A percentile compares a stretch with the other conserved stretches of the same genome.
These are phyloP conservation scores for Metschnikowia kofuensis DNA, from an alignment of 805 yeast species.

Conservation along the genomic window DNA sequence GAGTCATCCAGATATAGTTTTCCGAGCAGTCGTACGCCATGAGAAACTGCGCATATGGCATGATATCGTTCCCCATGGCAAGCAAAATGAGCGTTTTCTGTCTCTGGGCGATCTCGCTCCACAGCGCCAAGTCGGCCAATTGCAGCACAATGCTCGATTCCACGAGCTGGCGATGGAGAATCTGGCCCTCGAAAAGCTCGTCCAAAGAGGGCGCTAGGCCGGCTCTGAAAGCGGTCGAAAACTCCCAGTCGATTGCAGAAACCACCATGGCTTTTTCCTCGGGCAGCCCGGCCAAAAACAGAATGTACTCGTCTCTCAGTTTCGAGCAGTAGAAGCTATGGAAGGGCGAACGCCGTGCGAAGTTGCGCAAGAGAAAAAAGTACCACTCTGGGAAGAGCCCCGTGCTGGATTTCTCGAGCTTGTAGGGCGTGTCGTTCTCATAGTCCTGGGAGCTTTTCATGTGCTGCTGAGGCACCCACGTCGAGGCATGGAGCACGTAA, in stretches of 20 bases:
- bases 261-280: not conserved
- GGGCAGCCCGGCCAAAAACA: not conserved
- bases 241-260: not conserved
- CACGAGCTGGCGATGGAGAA: not conserved
- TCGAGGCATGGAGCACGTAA: not conserved
- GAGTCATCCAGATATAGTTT: not conserved
- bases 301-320: not conserved
- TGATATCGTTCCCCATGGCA: not conserved
- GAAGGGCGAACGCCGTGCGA: conserved; percentile 1
- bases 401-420: conserved; percentile 1
- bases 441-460: not conserved
- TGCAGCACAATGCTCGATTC: not conserved
- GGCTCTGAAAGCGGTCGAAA: conserved; percentile 1
- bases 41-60: not conserved
- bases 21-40: conserved; percentile 5
- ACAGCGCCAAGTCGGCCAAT: not conserved
- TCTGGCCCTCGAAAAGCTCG: not conserved
- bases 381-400: conserved; percentile 7
- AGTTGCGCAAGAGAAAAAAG: conserved; percentile 2
- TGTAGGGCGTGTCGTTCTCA: conserved; percentile 1
- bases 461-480: conserved; percentile 2
- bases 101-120: not conserved
- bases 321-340: conserved; percentile 1
- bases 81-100: not conserved
- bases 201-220: not conserved